A percentile compares a stretch with the other conserved stretches of the same genome.
phyloP scores from a whole-genome alignment of 2,329 filamentous ascomycete genomes.

The Aspergillus versicolor region DNA sequence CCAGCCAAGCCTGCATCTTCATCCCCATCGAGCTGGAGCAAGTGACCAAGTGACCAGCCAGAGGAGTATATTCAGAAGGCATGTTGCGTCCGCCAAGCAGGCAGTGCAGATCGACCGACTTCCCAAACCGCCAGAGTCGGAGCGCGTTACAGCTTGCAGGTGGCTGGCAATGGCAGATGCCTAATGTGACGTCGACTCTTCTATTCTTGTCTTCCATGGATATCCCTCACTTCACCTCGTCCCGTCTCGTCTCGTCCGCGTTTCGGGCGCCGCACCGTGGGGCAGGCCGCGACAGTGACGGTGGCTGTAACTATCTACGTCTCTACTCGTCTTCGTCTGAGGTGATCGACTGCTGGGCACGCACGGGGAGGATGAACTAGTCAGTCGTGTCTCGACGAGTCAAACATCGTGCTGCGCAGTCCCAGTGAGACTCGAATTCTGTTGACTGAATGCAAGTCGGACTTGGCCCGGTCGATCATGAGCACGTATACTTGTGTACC shows the following conservation, averaged over 20 bases:
- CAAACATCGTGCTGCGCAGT: no score
- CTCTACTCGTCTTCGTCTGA: no score
- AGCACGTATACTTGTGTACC: neutral
- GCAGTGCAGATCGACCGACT: neutral
- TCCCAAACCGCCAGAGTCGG: neutral
- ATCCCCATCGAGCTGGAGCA: neutral
- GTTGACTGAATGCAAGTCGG: neutral
- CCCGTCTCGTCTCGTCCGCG: no score
- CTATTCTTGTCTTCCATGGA: neutral
- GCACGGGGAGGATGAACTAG: no score
- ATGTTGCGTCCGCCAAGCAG: neutral
- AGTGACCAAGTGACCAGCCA: neutral
- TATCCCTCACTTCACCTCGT: neutral
- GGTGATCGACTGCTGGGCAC: no score
- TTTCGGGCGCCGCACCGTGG: no score
- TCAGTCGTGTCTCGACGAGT: no score
- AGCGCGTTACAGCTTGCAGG: neutral
- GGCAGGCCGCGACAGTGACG: no score
- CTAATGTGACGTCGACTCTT: neutral
- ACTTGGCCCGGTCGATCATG: neutral
- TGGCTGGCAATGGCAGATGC: neutral
- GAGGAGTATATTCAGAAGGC: neutral
- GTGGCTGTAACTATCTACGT: no score
- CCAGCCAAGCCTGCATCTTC: slow-evolving; percentile 1
- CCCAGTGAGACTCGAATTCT: neutral